Evolutionary conservation across 2,329 filamentous ascomycete genomes (phyloP), one percentile per base, ranked within the genome.

Genomic region (Aspergillus thermomutatus): DNA sequence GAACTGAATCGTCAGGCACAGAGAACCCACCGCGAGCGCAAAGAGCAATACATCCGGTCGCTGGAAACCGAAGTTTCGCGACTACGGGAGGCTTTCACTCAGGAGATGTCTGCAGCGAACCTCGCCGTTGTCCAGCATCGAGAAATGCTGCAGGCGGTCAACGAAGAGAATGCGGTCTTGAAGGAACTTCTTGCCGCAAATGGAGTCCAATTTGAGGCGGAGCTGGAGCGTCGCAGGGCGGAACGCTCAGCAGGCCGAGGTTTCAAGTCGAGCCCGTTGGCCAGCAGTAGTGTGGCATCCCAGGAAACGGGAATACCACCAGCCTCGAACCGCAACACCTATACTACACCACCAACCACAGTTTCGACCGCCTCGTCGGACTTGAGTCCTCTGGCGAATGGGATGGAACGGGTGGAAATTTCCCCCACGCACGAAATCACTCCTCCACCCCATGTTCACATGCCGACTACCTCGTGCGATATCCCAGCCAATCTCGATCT

Each of bases 1-100:
- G 93, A 97, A 74, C 79, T 97, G 59, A 97, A 97, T 72, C 86
- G 94, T 61, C 93, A 97, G 77, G 94, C 94, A 28, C 94, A 97
- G 75, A 88, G 94, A 70, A 97, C 94, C 19, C 94, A 99, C 75
- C 91, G 94, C 55, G 94, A 97, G 77, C 87, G 94, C 64, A 97
- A 97, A 74, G 94, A 97, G 76, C 83, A 92, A 66, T 97, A 97
- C 73, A 95, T 97, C 79, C 95, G 95, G 74, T 87, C 90, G 10
- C 84, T 97, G 17, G 94, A 99, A 75, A 88, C 93, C 69, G 92
- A 97, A 75, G 89, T 97, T 4, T 81, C 95, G 21, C 87, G 91
- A 50, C 80, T 97, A 46, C 94, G 95, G 72, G 92, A 97, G 71
- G 70, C 70, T 7, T 79, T 75, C 58, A 83, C 88, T n/a, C 93